These are phyloP conservation scores for Boletus rubropictus DNA, from an alignment of 768 basidiomycete genomes.

Conservation along the genomic window DNA sequence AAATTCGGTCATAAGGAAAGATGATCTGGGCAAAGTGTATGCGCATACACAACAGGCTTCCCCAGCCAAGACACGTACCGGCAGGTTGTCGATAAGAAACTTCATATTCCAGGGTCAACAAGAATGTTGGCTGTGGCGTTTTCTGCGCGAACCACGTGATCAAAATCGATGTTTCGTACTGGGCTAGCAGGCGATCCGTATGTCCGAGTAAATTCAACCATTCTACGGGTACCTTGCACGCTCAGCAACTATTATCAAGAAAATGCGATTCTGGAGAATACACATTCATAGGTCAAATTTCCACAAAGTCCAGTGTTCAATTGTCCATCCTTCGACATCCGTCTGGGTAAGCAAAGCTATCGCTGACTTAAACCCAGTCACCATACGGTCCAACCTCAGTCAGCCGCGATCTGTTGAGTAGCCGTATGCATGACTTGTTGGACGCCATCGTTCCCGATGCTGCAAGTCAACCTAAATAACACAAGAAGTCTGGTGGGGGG, in stretches of 20 bases:
- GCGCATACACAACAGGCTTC: background rate
- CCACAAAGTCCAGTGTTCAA: background rate
- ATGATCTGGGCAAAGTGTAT: slow-evolving; percentile 49
- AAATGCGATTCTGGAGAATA: background rate
- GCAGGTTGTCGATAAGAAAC: slow-evolving; percentile 76
- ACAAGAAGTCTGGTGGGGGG: background rate
- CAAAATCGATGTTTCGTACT: no score
- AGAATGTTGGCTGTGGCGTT: background rate
- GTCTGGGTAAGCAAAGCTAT: background rate
- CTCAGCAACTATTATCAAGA: background rate
- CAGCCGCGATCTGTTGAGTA: slow-evolving; percentile 32
- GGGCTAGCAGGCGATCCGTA: no score
- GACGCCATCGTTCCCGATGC: slow-evolving; percentile 26
- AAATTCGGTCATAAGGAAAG: slow-evolving; percentile 93
- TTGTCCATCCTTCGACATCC: background rate
- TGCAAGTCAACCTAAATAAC: slow-evolving; percentile 14
- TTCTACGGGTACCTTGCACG: background rate
- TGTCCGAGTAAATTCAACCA: background rate
- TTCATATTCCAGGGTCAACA: slow-evolving; percentile 46
- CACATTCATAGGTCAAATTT: background rate
- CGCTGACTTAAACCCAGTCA: background rate
- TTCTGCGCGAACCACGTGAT: slow-evolving; percentile 15
- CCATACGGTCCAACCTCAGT: slow-evolving; percentile 9
- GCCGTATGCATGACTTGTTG: slow-evolving; percentile 30
- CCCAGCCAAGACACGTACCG: slow-evolving; percentile 41